Percentiles rank a stretch among this genome's conserved stretches.
These are phyloP conservation scores for Amborella trichopoda DNA, from an alignment of 164 flowering plant species.

Conservation along the genomic window DNA sequence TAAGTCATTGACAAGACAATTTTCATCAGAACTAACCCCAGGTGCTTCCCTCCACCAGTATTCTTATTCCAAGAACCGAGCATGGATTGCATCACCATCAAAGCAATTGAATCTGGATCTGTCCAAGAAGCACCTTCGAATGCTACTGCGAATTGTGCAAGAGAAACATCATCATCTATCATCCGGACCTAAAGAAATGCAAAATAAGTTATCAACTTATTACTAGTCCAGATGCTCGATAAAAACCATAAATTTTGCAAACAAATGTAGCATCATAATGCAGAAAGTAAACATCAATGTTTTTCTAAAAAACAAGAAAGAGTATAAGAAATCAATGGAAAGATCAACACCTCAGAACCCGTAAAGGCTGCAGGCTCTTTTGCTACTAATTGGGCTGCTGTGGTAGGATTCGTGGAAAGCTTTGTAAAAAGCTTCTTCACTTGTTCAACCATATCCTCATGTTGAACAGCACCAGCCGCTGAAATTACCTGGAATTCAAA, in stretches of 20 bases:
- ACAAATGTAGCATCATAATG: neutral
- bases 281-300: no score
- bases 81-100: slow-evolving; percentile 96
- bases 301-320: neutral
- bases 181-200: slow-evolving; percentile 56
- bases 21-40: slow-evolving; percentile 49
- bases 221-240: neutral
- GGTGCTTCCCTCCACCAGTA: slow-evolving; percentile 82
- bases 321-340: neutral
- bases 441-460: slow-evolving; percentile 82
- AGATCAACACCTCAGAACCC: slow-evolving; percentile 83
- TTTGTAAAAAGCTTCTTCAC: slow-evolving; percentile 77
- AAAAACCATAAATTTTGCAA: neutral
- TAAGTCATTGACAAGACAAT: neutral
- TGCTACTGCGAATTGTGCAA: slow-evolving; percentile 97
- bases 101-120: slow-evolving; percentile 94
- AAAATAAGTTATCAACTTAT: no score
- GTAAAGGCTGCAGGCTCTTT: slow-evolving; percentile 77
- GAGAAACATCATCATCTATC: slow-evolving; percentile 73
- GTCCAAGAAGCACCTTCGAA: slow-evolving; percentile 95
- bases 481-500: slow-evolving; percentile 50
- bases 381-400: slow-evolving; percentile 66
- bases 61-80: slow-evolving; percentile 87
- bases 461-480: slow-evolving; percentile 93
- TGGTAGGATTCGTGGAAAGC: slow-evolving; percentile 64